Evolutionary conservation across 805 yeast genomes (phyloP), one percentile per base, ranked within the genome.

Genomic region (Pachysolen tannophilus): DNA sequence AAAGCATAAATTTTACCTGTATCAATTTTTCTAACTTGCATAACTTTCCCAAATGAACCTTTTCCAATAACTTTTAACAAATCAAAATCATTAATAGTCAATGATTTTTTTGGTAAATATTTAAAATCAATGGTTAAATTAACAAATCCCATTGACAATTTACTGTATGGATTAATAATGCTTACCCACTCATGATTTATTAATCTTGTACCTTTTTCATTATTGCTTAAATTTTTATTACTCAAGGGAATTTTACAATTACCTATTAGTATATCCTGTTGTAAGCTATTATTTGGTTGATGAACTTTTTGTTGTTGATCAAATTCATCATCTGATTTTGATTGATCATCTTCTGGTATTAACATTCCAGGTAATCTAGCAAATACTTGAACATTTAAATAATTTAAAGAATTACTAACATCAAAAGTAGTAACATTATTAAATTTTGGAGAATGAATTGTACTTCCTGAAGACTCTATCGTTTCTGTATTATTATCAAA

Each of bases 21-120:
- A 58, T 92, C 98, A 48, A 84, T 85, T 61, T 92, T 92, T 43
- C 87, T 78, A 28, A 92, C 98, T 60, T 92, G 98, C 97, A 92
- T 92, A 35, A 92, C 98, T 60, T 92, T 92, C 34, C 98, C 98
- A 56, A 92, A 92, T 8, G 97, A 87, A 6, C 98, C 98, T 56
- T 92, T 92, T 25, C 98, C 98, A 37, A 92, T 86, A 16, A 92
- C 98, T 59, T 92, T 92, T 46, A 92, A 69, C 34, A 92, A 63
- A 49, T 87, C 95, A 60, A 92, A 90, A 52, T 90, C 96, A 38
- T 87, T 95, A 45, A 92, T 86, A 1, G 86, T 68, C 32, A 92
- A 65, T 33, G 82, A 81, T 44, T 79, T 74, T 53, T 73, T 75
- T 43, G 60, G 72, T 35, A 72, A 65, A 14, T 37, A 30, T 55